phyloP scores from a whole-genome alignment of 306 rosid species.

The Inga oerstediana region DNA sequence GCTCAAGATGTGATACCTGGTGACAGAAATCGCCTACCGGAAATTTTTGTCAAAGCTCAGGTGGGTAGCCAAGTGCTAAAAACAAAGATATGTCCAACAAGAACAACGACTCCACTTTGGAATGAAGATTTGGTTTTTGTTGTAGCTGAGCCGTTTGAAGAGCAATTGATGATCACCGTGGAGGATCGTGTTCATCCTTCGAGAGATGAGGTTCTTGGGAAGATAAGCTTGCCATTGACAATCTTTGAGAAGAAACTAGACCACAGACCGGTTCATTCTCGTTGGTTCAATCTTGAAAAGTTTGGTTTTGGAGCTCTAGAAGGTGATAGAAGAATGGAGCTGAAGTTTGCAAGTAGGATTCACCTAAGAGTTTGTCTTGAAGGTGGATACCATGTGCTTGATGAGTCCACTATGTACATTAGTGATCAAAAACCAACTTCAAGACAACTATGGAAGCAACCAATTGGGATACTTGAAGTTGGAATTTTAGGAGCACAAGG shows the following conservation, averaged over 20 bases:
- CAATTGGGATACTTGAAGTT: conserved; percentile 81
- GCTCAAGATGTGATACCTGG: conserved; percentile 87
- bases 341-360: conserved; percentile 78
- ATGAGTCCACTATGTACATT: conserved; percentile 85
- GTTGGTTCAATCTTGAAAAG: conserved; percentile 91
- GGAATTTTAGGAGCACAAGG: conserved; percentile 87
- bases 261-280: conserved; percentile 83
- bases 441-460: conserved; percentile 93
- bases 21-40: conserved; percentile 73
- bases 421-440: conserved; percentile 93
- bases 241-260: conserved; percentile 76
- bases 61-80: conserved; percentile 79
- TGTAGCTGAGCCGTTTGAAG: conserved; percentile 96
- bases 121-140: conserved; percentile 91
- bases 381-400: conserved; percentile 97
- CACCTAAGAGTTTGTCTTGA: conserved; percentile 92
- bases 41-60: conserved; percentile 78
- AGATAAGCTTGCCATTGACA: conserved; percentile 66
- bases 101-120: conserved; percentile 74
- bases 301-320: conserved; percentile 80
- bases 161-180: conserved; percentile 61
- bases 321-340: conserved; percentile 86
- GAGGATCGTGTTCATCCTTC: conserved; percentile 79
- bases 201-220: conserved; percentile 82
- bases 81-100: conserved; percentile 65